Conservation (phyloP, 805 yeast species). For the Kuraishia borneana region DNA sequence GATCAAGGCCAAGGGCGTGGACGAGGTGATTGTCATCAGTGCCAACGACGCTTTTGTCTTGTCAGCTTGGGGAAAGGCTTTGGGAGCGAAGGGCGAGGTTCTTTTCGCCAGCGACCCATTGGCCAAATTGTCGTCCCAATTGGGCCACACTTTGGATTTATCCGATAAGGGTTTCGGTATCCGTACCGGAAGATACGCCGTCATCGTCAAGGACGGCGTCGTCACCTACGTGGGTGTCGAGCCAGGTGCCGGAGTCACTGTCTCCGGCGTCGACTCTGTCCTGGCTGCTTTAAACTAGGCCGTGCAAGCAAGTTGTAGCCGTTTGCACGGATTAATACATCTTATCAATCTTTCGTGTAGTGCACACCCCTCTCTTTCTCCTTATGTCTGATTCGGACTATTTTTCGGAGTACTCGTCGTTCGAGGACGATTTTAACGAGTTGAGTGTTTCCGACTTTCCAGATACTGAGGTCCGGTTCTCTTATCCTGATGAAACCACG, state of each 20-base stretch:
- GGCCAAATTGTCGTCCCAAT: conserved; percentile 42
- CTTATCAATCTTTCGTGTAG: too few species aligned
- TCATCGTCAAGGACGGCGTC: conserved; percentile 39
- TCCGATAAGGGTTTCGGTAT: conserved; percentile 41
- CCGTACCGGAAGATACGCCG: conserved; percentile 64
- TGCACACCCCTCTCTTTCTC: too few species aligned
- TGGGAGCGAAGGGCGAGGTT: conserved; percentile 28
- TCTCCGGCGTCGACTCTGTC: conserved; percentile 35
- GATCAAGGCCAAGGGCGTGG: conserved; percentile 27
- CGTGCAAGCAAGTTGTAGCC: background rate
- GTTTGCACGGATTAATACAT: background rate
- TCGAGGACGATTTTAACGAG: background rate
- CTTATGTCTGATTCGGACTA: background rate
- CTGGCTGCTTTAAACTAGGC: conserved; percentile 6
- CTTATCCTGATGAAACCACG: background rate
- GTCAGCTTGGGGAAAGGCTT: conserved; percentile 40
- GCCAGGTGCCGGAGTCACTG: conserved; percentile 28
- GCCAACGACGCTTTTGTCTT: conserved; percentile 41
- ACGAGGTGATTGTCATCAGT: conserved; percentile 27
- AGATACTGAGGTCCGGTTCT: background rate
- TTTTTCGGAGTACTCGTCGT: background rate
- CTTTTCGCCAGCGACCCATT: conserved; percentile 60
- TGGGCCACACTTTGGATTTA: conserved; percentile 48
- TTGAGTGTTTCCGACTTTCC: background rate
- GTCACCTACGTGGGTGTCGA: conserved; percentile 29